Evolutionary conservation across 2,329 filamentous ascomycete species (phyloP).

Genomic region (Coleophoma crateriformis): DNA sequence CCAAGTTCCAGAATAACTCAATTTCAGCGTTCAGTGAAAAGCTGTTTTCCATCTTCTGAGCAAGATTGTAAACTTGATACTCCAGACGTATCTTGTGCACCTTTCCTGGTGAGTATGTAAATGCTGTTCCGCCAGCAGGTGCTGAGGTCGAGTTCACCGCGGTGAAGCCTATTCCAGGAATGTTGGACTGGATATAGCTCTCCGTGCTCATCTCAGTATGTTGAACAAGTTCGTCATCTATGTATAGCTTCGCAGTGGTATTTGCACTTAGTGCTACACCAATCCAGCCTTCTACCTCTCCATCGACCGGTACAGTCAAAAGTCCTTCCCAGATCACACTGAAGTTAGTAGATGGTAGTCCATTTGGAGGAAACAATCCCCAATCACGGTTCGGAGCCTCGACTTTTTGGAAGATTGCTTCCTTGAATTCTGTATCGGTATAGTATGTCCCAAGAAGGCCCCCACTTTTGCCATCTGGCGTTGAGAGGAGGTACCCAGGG

Average conservation of each 20-base stretch:
- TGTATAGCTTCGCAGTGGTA: conserved; percentile 31
- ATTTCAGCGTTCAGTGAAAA: conserved; percentile 36
- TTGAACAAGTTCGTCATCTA: conserved; percentile 27
- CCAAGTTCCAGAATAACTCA: conserved; percentile 39
- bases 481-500: conserved; percentile 33
- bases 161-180: conserved; percentile 31
- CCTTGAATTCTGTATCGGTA: conserved; percentile 31
- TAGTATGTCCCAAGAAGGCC: conserved; percentile 36
- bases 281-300: conserved; percentile 34
- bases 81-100: conserved; percentile 33
- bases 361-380: conserved; percentile 37
- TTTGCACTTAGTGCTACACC: conserved; percentile 35
- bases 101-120: conserved; percentile 29
- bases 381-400: conserved; percentile 36
- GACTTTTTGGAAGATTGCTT: conserved; percentile 21
- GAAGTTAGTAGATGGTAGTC: conserved; percentile 37
- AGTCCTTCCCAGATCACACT: conserved; percentile 37
- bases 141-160: conserved; percentile 28
- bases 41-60: conserved; percentile 32
- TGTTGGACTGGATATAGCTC: conserved; percentile 34
- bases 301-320: conserved; percentile 30
- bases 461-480: conserved; percentile 26
- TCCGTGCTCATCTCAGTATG: conserved; percentile 18
- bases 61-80: conserved; percentile 35
- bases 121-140: conserved; percentile 30